A percentile compares a stretch with the other conserved stretches of the same genome.
phyloP scores from a whole-genome alignment of 2,329 filamentous ascomycete genomes.

The Colletotrichum theobromicola region DNA sequence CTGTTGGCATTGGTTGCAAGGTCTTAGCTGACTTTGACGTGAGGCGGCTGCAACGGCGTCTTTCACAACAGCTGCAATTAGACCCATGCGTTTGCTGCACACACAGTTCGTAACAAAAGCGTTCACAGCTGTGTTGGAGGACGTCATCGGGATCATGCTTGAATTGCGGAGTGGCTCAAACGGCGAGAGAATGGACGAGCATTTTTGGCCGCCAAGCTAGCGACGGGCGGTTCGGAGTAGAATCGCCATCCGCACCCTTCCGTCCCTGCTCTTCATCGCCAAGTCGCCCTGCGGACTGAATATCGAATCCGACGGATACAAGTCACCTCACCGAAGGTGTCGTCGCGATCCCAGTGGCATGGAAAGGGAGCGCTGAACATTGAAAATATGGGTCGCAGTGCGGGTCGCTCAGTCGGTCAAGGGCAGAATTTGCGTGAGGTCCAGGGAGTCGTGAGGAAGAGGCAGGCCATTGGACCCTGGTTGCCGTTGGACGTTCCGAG shows the following conservation, averaged over 20 bases:
- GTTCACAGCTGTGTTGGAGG: neutral
- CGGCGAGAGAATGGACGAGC: neutral
- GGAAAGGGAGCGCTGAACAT: neutral
- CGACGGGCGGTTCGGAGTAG: neutral
- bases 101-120: neutral
- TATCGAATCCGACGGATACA: neutral
- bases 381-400: neutral
- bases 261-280: neutral
- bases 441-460: neutral
- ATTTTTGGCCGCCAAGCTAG: neutral
- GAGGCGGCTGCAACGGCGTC: neutral
- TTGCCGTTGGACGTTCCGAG: neutral
- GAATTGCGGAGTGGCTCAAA: neutral
- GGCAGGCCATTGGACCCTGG: neutral
- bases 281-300: neutral
- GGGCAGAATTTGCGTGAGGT: neutral
- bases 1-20: neutral
- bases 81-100: neutral
- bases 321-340: too few relatives aligned
- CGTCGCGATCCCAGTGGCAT: neutral
- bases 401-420: conserved; percentile 15
- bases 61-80: neutral
- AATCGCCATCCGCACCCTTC: neutral
- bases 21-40: neutral
- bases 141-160: neutral